Percentiles rank a stretch among this genome's conserved stretches.
These are phyloP conservation scores for Paramyrothecium sp. DNA, from an alignment of 2,329 filamentous ascomycete species.

Conservation along the genomic window DNA sequence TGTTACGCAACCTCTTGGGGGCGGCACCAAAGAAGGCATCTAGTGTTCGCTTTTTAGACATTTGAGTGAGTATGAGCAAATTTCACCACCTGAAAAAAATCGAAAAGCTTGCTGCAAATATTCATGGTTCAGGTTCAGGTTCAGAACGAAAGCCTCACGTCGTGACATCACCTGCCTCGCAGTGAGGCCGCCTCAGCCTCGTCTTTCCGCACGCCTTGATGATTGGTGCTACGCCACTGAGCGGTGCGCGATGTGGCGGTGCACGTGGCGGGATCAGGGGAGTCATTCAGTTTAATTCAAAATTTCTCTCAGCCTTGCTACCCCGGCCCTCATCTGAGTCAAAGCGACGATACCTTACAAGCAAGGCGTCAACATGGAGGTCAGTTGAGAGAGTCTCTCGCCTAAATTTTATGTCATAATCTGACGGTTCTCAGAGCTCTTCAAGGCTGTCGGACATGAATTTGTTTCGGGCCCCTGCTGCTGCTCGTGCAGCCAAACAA, in stretches of 20 bases:
- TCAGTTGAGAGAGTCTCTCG: constrained; percentile 15
- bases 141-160: constrained; percentile 1
- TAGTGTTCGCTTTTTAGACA: constrained; percentile 13
- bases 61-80: background rate
- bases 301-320: constrained; percentile 27
- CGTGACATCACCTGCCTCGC: constrained; percentile 17
- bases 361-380: constrained; percentile 28
- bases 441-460: constrained; percentile 44
- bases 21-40: background rate
- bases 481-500: constrained; percentile 71
- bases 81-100: background rate
- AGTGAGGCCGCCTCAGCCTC: background rate
- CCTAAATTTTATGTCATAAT: background rate
- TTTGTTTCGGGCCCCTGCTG: constrained; percentile 72
- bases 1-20: background rate
- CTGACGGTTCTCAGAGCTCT: constrained; percentile 16
- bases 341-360: constrained; percentile 15
- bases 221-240: background rate
- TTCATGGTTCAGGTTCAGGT: background rate
- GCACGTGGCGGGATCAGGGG: constrained; percentile 16
- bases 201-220: background rate
- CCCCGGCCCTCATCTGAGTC: constrained; percentile 11
- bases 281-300: constrained; percentile 16
- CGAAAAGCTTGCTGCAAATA: background rate
- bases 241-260: constrained; percentile 17